Conservation (phyloP, 495 filamentous ascomycete species). For the Ascodesmis nigricans region DNA sequence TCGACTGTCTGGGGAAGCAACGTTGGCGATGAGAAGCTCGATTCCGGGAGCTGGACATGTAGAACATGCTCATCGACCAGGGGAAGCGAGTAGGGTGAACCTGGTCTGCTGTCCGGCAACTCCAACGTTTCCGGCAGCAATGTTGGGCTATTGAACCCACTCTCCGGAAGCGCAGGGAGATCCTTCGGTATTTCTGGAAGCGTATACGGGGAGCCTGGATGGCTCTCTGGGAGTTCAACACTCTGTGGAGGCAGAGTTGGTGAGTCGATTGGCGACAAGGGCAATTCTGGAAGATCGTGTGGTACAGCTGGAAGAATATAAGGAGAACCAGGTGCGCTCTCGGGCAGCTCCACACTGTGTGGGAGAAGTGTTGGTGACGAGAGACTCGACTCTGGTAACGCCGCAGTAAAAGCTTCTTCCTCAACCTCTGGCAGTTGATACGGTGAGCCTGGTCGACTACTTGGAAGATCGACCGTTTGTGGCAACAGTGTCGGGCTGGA, state of each 20-base stretch:
- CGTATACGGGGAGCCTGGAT: conserved; percentile 1
- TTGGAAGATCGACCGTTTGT: neutral
- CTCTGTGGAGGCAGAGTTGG: no score
- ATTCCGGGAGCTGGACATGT: neutral
- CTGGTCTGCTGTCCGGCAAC: neutral
- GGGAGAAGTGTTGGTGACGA: no score
- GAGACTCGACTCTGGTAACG: no score
- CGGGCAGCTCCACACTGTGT: no score
- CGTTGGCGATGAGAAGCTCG: neutral
- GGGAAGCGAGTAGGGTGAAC: neutral
- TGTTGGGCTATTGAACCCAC: conserved; percentile 2
- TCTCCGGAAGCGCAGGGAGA: conserved; percentile 7
- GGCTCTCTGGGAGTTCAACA: neutral
- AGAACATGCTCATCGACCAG: no score
- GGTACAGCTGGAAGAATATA: no score
- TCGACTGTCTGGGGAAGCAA: neutral
- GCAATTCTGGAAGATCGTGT: no score
- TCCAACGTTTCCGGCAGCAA: neutral
- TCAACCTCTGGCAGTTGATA: neutral
- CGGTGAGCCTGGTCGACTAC: neutral
- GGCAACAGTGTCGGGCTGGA: neutral
- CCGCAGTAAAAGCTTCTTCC: no score
- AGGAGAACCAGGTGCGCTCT: no score
- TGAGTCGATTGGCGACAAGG: no score
- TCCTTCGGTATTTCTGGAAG: neutral